Percentiles rank a stretch among this genome's conserved stretches.
Evolutionary conservation across 192 early-diverging fungal genomes (phyloP).

Genomic region (Rhizophagus clarus): DNA sequence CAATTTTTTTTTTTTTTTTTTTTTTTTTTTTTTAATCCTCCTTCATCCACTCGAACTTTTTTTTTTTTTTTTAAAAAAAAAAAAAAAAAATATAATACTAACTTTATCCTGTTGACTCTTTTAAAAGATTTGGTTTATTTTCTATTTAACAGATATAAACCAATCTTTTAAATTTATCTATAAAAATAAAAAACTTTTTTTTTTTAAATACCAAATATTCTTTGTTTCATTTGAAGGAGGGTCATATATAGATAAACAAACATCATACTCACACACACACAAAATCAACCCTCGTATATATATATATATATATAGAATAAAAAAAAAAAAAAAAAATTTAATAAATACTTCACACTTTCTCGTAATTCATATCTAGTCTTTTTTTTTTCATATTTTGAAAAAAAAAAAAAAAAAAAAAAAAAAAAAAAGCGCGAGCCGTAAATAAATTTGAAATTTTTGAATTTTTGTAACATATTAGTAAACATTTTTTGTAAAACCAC

Average conservation of each 20-base stretch:
- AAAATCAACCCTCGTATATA: too few relatives aligned
- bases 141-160: neutral
- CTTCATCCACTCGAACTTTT: neutral
- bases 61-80: too few relatives aligned
- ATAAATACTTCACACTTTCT: neutral
- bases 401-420: neutral
- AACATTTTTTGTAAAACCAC: too few relatives aligned
- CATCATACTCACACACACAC: too few relatives aligned
- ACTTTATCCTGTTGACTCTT: neutral
- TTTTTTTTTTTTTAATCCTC: constrained; percentile 7
- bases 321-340: neutral
- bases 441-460: neutral
- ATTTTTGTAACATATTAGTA: neutral
- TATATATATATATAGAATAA: neutral
- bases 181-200: neutral
- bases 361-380: neutral
- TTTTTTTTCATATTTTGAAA: neutral
- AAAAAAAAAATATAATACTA: too few relatives aligned
- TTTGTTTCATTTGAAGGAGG: too few relatives aligned
- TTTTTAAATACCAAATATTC: too few relatives aligned
- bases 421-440: constrained; percentile 3
- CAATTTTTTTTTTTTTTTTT: too few relatives aligned
- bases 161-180: neutral
- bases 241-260: neutral
- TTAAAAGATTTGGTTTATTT: neutral